phyloP scores from a whole-genome alignment of 371 early-diverging fungal species.

The Agmasoma carcini region DNA sequence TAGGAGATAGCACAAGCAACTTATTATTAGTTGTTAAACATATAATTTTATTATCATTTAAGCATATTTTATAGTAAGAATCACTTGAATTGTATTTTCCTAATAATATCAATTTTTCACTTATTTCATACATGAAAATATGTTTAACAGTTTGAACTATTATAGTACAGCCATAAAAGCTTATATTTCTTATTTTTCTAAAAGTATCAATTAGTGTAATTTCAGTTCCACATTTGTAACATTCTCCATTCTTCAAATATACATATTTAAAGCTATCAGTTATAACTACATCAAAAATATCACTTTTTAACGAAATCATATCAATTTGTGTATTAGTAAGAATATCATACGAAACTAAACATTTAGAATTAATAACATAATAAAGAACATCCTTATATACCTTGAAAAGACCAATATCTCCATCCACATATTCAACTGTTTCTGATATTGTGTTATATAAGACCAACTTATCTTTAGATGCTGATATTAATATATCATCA shows the following conservation, averaged over 20 bases:
- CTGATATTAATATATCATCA: conserved; percentile 6
- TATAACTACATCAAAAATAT: not conserved
- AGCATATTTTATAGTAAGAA: not conserved
- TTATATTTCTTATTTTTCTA: conserved; percentile 31
- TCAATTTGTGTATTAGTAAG: conserved; percentile 3
- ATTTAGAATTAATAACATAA: conserved; percentile 6
- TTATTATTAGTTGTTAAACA: conserved; percentile 1
- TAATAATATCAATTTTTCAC: conserved; percentile 3
- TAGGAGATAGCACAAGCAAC: conserved; percentile 4
- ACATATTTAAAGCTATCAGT: conserved; percentile 1
- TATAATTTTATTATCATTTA: not conserved
- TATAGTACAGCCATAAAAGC: not conserved
- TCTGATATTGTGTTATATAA: conserved; percentile 4
- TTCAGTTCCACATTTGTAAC: conserved; percentile 5
- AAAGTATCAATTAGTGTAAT: conserved; percentile 1
- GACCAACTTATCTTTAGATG: conserved; percentile 17
- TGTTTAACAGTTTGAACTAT: conserved; percentile 22
- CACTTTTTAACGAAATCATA: conserved; percentile 19
- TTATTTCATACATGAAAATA: conserved; percentile 6
- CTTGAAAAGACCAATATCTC: not conserved
- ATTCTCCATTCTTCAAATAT: conserved; percentile 10
- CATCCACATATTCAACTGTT: not conserved
- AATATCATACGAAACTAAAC: conserved; percentile 12
- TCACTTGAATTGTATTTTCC: too few relatives aligned
- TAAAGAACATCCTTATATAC: not conserved